These are phyloP conservation scores for Candida berthetii DNA, from an alignment of 805 yeast species.

Conservation along the genomic window DNA sequence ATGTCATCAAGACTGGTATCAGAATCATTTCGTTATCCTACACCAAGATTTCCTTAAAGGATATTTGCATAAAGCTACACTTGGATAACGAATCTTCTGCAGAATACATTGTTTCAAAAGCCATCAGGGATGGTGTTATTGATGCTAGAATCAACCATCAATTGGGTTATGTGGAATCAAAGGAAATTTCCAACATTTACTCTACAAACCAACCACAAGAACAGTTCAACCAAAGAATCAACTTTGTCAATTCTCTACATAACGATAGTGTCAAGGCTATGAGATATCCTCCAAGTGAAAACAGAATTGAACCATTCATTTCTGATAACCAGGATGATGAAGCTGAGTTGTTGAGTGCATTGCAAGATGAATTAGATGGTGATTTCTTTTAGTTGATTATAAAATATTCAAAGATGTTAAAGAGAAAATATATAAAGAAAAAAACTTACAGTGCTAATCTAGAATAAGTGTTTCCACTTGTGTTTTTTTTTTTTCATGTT, in stretches of 20 bases:
- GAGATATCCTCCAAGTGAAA: slow-evolving; percentile 66
- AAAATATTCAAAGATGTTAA: too few species aligned
- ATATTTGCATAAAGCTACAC: slow-evolving; percentile 86
- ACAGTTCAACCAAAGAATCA: slow-evolving; percentile 89
- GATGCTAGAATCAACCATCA: slow-evolving; percentile 93
- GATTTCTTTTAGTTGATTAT: slow-evolving; percentile 13
- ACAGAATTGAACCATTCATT: slow-evolving; percentile 10
- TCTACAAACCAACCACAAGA: slow-evolving; percentile 82
- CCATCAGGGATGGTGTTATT: slow-evolving; percentile 94
- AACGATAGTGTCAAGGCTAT: slow-evolving; percentile 91
- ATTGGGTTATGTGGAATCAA: slow-evolving; percentile 85
- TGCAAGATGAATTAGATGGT: slow-evolving; percentile 20
- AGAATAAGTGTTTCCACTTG: too few species aligned
- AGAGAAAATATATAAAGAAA: too few species aligned
- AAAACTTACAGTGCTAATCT: neutral
- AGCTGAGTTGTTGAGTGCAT: slow-evolving; percentile 17
- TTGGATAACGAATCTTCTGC: slow-evolving; percentile 94
- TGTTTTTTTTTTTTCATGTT: too few species aligned
- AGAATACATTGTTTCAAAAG: slow-evolving; percentile 94
- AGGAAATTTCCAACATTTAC: slow-evolving; percentile 80
- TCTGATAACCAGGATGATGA: slow-evolving; percentile 16
- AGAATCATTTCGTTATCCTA: slow-evolving; percentile 88
- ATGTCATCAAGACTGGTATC: slow-evolving; percentile 96
- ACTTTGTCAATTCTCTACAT: slow-evolving; percentile 84
- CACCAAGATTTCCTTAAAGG: slow-evolving; percentile 85